Percentiles rank a stretch among this genome's conserved stretches.
Evolutionary conservation across 2,329 filamentous ascomycete genomes (phyloP).

Genomic region (Chrysoporthe austroafricana): DNA sequence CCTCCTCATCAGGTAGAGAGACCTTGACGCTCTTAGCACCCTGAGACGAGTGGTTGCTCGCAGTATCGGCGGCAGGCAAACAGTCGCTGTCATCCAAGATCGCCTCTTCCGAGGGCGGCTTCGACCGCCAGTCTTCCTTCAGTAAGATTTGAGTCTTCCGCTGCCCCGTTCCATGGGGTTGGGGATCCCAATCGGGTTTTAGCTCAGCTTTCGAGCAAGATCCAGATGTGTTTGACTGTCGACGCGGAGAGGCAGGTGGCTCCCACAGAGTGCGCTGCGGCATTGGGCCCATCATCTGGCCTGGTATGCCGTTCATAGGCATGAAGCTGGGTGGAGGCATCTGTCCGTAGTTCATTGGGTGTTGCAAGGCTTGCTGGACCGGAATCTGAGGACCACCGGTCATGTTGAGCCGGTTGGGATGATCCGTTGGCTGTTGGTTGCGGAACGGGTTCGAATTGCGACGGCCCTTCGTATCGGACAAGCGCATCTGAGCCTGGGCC

Average conservation of each 20-base stretch:
- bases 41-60: conserved; percentile 19
- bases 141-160: background rate
- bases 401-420: background rate
- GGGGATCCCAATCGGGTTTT: background rate
- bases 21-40: conserved; percentile 17
- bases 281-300: background rate
- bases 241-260: conserved; percentile 10
- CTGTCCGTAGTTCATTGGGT: background rate
- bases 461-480: background rate
- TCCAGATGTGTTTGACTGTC: conserved; percentile 9
- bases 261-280: conserved; percentile 14
- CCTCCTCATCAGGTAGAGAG: conserved; percentile 16
- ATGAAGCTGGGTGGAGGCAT: background rate
- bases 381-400: background rate
- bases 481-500: background rate
- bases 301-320: background rate
- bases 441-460: conserved; percentile 21
- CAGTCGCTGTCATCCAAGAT: conserved; percentile 14
- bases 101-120: conserved; percentile 22
- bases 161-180: conserved; percentile 1
- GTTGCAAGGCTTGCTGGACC: background rate
- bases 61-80: conserved; percentile 6
- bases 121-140: conserved; percentile 24
- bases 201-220: background rate
- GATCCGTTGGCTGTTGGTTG: conserved; percentile 9